Percentiles rank a stretch among this genome's conserved stretches.
phyloP scores from a whole-genome alignment of 176 grass and related monocot genomes.

The Zoysia pacifica region DNA sequence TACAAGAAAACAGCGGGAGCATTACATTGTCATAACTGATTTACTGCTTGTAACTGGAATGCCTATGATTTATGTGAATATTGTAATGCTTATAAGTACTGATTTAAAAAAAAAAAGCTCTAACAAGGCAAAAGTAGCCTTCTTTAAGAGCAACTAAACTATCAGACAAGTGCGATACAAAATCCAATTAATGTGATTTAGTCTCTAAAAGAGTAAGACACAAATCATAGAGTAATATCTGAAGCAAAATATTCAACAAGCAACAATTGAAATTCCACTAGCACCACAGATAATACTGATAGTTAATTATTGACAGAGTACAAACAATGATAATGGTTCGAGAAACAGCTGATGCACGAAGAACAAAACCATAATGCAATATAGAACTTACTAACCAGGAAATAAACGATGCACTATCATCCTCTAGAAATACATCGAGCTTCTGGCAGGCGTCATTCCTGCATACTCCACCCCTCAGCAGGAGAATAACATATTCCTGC shows the following conservation, averaged over 20 bases:
- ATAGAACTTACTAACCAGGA: constrained; percentile 59
- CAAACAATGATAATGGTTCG: not conserved
- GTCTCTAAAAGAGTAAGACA: not conserved
- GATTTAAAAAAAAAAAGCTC: not conserved
- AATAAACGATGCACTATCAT: constrained; percentile 51
- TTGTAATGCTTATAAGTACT: not conserved
- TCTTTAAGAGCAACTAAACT: not conserved
- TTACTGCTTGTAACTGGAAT: not conserved
- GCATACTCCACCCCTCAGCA: constrained; percentile 52
- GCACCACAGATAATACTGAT: not conserved
- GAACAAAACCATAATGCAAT: not conserved
- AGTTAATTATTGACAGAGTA: not conserved
- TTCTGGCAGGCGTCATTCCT: constrained; percentile 50
- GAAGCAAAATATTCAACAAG: no score
- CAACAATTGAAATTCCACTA: not conserved
- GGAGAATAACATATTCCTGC: constrained; percentile 70
- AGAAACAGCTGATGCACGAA: not conserved
- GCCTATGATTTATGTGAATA: not conserved
- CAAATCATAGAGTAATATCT: no score
- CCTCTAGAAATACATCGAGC: constrained; percentile 59
- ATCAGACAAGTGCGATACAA: not conserved
- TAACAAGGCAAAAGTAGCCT: not conserved
- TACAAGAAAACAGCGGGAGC: not conserved
- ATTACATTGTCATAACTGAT: no score
- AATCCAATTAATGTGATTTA: not conserved